These are phyloP conservation scores for Pythium dissimile DNA, from an alignment of 352 stramenopile genomes.

Conservation along the genomic window DNA sequence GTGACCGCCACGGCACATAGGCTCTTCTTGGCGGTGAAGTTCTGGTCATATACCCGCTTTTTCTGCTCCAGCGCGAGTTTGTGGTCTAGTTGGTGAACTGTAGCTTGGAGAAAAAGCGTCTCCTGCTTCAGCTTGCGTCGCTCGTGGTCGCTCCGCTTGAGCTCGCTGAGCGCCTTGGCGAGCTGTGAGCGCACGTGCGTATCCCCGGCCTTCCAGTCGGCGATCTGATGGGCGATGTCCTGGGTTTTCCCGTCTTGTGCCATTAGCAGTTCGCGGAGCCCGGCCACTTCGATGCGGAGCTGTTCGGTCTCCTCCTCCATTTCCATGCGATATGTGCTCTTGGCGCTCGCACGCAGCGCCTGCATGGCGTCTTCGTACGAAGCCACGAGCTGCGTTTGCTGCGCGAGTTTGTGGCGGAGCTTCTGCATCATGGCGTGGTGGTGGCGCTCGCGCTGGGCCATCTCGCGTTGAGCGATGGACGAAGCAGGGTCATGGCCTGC, in stretches of 20 bases:
- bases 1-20: neutral
- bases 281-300: slow-evolving; percentile 37
- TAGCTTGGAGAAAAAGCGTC: slow-evolving; percentile 30
- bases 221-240: slow-evolving; percentile 26
- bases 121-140: slow-evolving; percentile 54
- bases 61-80: slow-evolving; percentile 42
- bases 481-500: slow-evolving; percentile 6
- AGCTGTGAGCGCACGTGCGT: slow-evolving; percentile 31
- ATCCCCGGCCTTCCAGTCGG: slow-evolving; percentile 28
- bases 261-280: slow-evolving; percentile 29
- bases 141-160: slow-evolving; percentile 31
- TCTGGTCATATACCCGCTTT: slow-evolving; percentile 51
- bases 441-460: slow-evolving; percentile 47
- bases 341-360: slow-evolving; percentile 39
- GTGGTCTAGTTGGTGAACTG: slow-evolving; percentile 38
- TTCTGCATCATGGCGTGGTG: slow-evolving; percentile 44
- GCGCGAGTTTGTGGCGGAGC: slow-evolving; percentile 45
- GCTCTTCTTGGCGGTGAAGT: slow-evolving; percentile 12
- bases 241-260: slow-evolving; percentile 30
- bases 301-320: slow-evolving; percentile 57
- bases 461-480: slow-evolving; percentile 25
- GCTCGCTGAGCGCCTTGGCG: slow-evolving; percentile 36
- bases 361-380: slow-evolving; percentile 66
- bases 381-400: slow-evolving; percentile 46
- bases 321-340: slow-evolving; percentile 53